Percentiles rank a stretch among this genome's conserved stretches.
Evolutionary conservation across 176 grass and related monocot genomes (phyloP).

Genomic region (Oryza coarctata): DNA sequence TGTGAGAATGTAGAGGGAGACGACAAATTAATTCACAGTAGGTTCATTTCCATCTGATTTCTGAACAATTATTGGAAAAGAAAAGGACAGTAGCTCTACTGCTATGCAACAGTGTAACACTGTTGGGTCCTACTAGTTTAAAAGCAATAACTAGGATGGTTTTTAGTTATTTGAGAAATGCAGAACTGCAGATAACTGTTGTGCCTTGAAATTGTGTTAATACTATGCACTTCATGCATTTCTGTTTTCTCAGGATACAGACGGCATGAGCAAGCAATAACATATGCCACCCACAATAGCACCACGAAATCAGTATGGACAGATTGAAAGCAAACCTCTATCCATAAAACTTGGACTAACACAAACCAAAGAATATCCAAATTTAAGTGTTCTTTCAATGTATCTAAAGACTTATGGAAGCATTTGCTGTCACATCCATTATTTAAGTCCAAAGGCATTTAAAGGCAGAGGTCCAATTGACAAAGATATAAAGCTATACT

Average conservation of each 20-base stretch:
- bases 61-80: slow-evolving; percentile 4
- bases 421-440: slow-evolving; percentile 5
- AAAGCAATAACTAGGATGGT: neutral
- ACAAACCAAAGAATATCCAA: slow-evolving; percentile 8
- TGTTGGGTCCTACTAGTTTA: neutral
- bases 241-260: neutral
- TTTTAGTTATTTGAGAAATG: neutral
- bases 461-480: slow-evolving; percentile 18
- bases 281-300: neutral
- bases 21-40: neutral
- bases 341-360: neutral
- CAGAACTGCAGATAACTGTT: neutral
- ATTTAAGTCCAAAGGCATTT: slow-evolving; percentile 23
- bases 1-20: slow-evolving; percentile 27
- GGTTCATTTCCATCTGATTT: slow-evolving; percentile 32
- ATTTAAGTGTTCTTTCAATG: slow-evolving; percentile 9
- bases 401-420: slow-evolving; percentile 26
- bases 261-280: neutral
- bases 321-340: neutral
- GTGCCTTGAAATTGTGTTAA: neutral
- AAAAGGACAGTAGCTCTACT: neutral
- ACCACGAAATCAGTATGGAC: neutral
- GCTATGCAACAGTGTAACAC: neutral
- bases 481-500: slow-evolving; percentile 20
- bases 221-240: neutral